These are phyloP conservation scores for Parasitella parasitica DNA, from an alignment of 371 early-diverging fungal genomes.

Conservation along the genomic window DNA sequence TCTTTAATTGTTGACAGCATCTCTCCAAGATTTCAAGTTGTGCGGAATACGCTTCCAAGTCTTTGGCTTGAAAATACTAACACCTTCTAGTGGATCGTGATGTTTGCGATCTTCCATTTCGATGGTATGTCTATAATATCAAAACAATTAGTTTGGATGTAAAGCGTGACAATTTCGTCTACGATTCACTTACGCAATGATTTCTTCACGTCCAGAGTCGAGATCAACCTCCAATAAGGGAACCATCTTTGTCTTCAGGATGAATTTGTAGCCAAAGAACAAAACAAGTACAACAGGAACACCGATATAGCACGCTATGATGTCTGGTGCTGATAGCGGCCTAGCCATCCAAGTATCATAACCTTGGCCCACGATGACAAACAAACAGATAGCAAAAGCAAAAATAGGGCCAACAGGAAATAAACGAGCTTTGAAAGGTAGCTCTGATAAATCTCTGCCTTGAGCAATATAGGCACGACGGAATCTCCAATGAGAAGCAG, in stretches of 20 bases:
- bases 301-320: constrained; percentile 43
- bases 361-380: constrained; percentile 69
- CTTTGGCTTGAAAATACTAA: constrained; percentile 37
- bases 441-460: constrained; percentile 60
- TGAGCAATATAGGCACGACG: constrained; percentile 75
- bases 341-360: constrained; percentile 43
- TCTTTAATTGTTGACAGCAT: constrained; percentile 37
- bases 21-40: constrained; percentile 43
- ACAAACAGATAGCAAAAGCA: constrained; percentile 51
- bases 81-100: constrained; percentile 41
- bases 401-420: constrained; percentile 74
- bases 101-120: constrained; percentile 26
- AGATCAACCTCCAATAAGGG: constrained; percentile 61
- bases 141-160: not conserved
- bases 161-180: not conserved
- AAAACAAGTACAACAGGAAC: constrained; percentile 36
- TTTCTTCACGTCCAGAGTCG: constrained; percentile 52
- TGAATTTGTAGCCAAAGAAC: constrained; percentile 53
- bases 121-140: not conserved
- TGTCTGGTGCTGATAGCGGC: constrained; percentile 22
- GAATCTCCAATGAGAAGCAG: constrained; percentile 78
- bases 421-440: constrained; percentile 72
- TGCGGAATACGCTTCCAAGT: constrained; percentile 47
- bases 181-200: constrained; percentile 15
- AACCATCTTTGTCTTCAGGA: constrained; percentile 54